These are phyloP conservation scores for Colletotrichum sp. DNA, from an alignment of 2,329 filamentous ascomycete species.

Conservation along the genomic window DNA sequence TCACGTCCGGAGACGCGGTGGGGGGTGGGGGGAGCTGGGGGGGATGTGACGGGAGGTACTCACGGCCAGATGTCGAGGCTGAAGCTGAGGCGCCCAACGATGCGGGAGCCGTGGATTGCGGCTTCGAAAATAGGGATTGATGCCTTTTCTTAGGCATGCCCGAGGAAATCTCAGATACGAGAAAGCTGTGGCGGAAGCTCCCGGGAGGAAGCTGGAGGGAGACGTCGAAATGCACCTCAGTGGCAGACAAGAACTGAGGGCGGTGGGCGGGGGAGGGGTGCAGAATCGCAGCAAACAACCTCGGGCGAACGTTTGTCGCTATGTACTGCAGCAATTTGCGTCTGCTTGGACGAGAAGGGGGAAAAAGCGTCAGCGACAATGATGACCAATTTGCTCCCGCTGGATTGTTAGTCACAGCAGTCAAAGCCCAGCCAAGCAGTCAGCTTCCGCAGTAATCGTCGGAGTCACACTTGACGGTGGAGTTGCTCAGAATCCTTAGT, in stretches of 20 bases:
- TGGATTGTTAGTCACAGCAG: constrained; percentile 10
- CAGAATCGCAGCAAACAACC: constrained; percentile 6
- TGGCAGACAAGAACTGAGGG: neutral
- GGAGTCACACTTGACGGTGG: neutral
- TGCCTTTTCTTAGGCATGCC: constrained; percentile 71
- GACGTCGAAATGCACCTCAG: neutral
- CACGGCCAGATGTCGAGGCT: constrained; percentile 18
- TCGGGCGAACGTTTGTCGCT: constrained; percentile 11
- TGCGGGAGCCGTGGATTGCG: constrained; percentile 54
- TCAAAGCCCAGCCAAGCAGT: neutral
- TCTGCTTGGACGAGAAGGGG: neutral
- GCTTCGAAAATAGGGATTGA: constrained; percentile 61
- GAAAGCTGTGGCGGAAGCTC: neutral
- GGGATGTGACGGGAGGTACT: neutral
- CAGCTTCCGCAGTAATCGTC: neutral
- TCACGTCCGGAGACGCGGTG: neutral
- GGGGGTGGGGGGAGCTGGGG: neutral
- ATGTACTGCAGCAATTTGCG: neutral
- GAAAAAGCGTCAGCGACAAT: neutral
- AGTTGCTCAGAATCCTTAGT: neutral
- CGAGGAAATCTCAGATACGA: constrained; percentile 19
- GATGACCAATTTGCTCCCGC: neutral
- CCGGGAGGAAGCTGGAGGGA: neutral
- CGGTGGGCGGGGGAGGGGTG: neutral
- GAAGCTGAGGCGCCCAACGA: constrained; percentile 23